phyloP scores from a whole-genome alignment of 768 basidiomycete species.

The Tephrocybe sp. region DNA sequence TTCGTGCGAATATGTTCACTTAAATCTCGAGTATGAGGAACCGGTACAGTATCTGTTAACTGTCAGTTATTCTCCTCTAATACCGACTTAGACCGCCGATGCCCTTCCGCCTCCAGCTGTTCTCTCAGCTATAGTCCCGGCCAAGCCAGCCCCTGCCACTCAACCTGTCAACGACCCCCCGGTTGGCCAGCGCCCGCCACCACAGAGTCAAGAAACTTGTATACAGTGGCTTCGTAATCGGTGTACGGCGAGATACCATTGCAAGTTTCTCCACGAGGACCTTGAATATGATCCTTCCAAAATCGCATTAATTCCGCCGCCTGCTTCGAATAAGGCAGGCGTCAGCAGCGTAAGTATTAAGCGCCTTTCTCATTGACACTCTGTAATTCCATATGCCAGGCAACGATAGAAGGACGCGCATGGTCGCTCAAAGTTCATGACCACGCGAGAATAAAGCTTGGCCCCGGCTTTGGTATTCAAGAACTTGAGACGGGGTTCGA shows the following conservation, averaged over 20 bases:
- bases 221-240: constrained; percentile 22
- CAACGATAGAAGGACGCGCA: constrained; percentile 2
- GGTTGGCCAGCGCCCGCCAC: constrained; percentile 17
- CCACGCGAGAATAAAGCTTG: constrained; percentile 54
- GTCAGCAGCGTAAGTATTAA: background rate
- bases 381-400: background rate
- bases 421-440: constrained; percentile 41
- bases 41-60: constrained; percentile 9
- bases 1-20: constrained; percentile 22
- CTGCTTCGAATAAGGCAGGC: background rate
- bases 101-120: background rate
- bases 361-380: background rate
- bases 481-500: constrained; percentile 68
- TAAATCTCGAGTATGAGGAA: constrained; percentile 21
- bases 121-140: too few species aligned
- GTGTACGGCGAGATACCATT: constrained; percentile 26
- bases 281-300: constrained; percentile 25
- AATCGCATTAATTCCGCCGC: background rate
- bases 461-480: constrained; percentile 57
- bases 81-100: background rate
- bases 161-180: constrained; percentile 13
- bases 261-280: constrained; percentile 28
- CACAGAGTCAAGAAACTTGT: constrained; percentile 19
- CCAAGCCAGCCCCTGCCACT: background rate
- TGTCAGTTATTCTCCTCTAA: background rate